Base-by-base conservation (phyloP, 805 yeast species). In the Yamadazyma laniorum region DNA sequence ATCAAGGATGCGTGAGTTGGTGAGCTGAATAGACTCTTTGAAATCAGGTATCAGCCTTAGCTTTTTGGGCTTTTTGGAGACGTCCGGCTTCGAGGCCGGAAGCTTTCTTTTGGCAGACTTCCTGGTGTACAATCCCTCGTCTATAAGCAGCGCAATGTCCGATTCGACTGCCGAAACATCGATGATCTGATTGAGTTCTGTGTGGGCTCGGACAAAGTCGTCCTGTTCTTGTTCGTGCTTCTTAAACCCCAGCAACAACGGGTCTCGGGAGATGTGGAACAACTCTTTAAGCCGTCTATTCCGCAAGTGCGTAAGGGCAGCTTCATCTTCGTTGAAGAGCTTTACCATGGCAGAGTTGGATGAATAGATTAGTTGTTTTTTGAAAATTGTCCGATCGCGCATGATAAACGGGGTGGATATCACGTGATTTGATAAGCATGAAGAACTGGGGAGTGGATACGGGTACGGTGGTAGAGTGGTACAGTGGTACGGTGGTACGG, bases 351-450 rank as follows among this genome's bases (percentile, higher is more conserved):
- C 17, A 25, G 6, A 18, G 16, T 14, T 18, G 12, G 27, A 16
- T 7, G 14, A 30, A 28, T 23, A 14, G 30, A 18, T 25, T 25
- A 7, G 16, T 25, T 18, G 32, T 15, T 22, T 35, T 35, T 25
- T 30, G 18, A 14, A 25, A 32, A 29, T 32, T 14, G 15, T 30
- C 13, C 13, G 13, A 4, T 32, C 37, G 34, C 51, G 51, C 51
- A 49, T 55, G 59, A 55, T 39, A 45, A 41, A 43, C 59, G 41
- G 42, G 18, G 28, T 39, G 56, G 39, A 42, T 30, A 40, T 54
- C 59, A 55, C 52, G 55, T 50, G 57, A 37, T 2, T 4, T 18
- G 14, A n/a, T n/a, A n/a, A 31, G 25, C 25, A 12, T 18, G 16
- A 23, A 25, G 5, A 23, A 29, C 25, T 12, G 34, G 37, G 6